phyloP scores from a whole-genome alignment of 225 moss, liverwort and hornwort species.

The Thuidium tamariscinum region DNA sequence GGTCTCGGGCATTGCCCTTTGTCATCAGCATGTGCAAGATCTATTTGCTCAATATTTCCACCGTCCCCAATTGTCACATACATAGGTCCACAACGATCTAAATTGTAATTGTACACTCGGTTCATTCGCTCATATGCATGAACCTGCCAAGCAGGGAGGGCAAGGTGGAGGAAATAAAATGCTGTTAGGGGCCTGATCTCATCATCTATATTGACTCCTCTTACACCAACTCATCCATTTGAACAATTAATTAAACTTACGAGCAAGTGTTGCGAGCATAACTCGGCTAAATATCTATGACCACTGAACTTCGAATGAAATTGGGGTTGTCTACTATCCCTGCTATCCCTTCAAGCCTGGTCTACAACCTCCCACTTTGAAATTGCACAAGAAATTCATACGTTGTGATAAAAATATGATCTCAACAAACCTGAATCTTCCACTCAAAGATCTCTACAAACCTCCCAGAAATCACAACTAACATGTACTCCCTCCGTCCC shows the following conservation, averaged over 20 bases:
- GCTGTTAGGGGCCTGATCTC: too few species aligned
- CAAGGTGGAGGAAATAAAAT: background rate
- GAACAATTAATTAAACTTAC: too few species aligned
- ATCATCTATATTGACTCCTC: too few species aligned
- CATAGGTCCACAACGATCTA: slow-evolving; percentile 39
- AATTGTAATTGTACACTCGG: slow-evolving; percentile 43
- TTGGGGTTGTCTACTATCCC: background rate
- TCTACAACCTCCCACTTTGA: background rate
- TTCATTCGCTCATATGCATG: slow-evolving; percentile 59
- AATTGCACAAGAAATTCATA: background rate
- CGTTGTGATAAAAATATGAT: too few species aligned
- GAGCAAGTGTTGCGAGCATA: background rate
- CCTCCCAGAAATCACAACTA: background rate
- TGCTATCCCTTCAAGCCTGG: background rate
- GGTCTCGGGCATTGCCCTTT: slow-evolving; percentile 30
- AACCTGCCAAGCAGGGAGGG: slow-evolving; percentile 11
- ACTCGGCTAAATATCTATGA: background rate
- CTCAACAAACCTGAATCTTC: background rate
- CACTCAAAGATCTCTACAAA: background rate
- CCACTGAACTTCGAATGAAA: background rate
- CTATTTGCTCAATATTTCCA: slow-evolving; percentile 48
- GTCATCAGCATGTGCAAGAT: slow-evolving; percentile 47
- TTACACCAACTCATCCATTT: background rate
- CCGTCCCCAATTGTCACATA: slow-evolving; percentile 56
- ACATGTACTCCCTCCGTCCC: background rate